These are phyloP conservation scores for Ormosia semicastrata DNA, from an alignment of 306 rosid genomes.

Conservation along the genomic window DNA sequence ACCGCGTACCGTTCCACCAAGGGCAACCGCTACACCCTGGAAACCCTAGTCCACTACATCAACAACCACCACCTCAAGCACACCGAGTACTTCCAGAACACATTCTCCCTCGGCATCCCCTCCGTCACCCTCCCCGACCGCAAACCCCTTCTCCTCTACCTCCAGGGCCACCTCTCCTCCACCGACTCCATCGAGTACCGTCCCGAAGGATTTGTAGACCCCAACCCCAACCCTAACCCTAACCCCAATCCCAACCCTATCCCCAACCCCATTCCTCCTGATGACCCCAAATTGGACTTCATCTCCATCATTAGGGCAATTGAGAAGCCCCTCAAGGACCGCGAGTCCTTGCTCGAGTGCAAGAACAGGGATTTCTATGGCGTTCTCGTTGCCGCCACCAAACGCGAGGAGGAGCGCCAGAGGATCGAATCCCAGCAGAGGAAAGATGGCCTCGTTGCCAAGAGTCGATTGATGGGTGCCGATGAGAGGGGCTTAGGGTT, in stretches of 20 bases:
- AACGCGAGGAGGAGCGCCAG: conserved; percentile 93
- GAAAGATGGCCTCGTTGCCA: conserved; percentile 92
- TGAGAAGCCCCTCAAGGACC: conserved; percentile 83
- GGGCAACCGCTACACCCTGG: conserved; percentile 90
- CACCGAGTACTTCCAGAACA: conserved; percentile 82
- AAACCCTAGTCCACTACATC: conserved; percentile 86
- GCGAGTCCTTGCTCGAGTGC: conserved; percentile 77
- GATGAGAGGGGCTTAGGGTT: conserved; percentile 74
- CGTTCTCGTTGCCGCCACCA: conserved; percentile 71
- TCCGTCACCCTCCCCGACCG: conserved; percentile 92
- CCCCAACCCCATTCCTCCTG: not conserved
- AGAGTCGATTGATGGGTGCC: conserved; percentile 77
- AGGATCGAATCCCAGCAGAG: conserved; percentile 86
- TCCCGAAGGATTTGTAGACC: conserved; percentile 29
- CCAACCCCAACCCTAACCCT: conserved; percentile 31
- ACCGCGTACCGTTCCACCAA: conserved; percentile 91
- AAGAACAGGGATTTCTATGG: conserved; percentile 76
- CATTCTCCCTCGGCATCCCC: conserved; percentile 71
- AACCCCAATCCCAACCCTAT: not conserved
- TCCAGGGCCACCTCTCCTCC: conserved; percentile 71
- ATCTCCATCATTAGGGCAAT: conserved; percentile 53
- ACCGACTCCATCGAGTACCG: conserved; percentile 83
- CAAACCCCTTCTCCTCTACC: conserved; percentile 80
- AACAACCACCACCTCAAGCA: conserved; percentile 76
- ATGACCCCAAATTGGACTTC: conserved; percentile 46